A percentile compares a stretch with the other conserved stretches of the same genome.
Evolutionary conservation across 2,329 filamentous ascomycete species (phyloP).

Genomic region (Trichocomaceae sp.): DNA sequence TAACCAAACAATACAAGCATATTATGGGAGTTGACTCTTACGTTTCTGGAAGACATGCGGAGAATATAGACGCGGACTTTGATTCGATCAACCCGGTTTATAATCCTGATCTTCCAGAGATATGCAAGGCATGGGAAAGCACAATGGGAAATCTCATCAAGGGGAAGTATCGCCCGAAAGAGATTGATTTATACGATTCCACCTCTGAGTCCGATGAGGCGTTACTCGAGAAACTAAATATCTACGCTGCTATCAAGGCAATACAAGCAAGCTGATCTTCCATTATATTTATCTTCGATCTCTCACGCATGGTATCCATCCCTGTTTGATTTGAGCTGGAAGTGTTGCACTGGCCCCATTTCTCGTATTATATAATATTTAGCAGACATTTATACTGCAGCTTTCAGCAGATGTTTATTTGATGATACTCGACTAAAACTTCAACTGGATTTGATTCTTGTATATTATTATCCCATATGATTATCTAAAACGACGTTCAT

Average conservation of each 20-base stretch:
- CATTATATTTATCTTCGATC: background rate
- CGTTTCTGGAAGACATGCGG: background rate
- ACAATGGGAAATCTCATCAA: conserved; percentile 17
- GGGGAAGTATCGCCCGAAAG: conserved; percentile 15
- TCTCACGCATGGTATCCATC: background rate
- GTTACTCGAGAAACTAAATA: conserved; percentile 14
- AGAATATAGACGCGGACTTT: background rate
- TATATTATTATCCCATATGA: background rate
- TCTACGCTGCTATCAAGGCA: conserved; percentile 11
- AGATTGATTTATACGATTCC: conserved; percentile 7
- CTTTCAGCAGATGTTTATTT: background rate
- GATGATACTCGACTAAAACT: too few species aligned
- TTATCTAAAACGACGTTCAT: too few species aligned
- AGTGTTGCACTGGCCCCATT: background rate
- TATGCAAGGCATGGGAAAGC: conserved; percentile 17
- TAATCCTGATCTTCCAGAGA: background rate
- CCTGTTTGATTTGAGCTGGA: background rate
- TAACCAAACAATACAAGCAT: background rate
- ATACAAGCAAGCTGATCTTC: background rate
- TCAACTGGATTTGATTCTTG: too few species aligned
- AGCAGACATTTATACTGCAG: background rate
- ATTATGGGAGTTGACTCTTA: background rate
- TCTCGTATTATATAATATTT: background rate
- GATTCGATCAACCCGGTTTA: background rate
- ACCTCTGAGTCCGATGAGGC: conserved; percentile 13